These are phyloP conservation scores for Paramecium primaurelia DNA, from an alignment of 73 alveolate genomes.

Conservation along the genomic window DNA sequence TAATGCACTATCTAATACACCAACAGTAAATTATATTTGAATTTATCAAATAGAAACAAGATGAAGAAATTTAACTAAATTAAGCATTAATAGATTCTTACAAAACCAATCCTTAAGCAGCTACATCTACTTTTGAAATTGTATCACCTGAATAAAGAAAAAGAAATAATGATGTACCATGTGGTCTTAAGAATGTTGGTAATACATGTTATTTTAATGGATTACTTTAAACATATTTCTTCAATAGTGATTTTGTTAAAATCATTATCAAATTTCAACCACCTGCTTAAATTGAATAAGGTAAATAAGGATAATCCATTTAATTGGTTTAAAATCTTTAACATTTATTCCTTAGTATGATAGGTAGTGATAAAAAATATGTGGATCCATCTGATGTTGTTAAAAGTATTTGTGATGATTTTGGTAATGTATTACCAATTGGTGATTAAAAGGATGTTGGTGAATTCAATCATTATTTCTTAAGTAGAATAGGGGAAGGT, in stretches of 20 bases:
- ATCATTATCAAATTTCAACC: constrained; percentile 61
- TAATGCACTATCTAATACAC: background rate
- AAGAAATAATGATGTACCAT: constrained; percentile 68
- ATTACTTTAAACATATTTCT: constrained; percentile 74
- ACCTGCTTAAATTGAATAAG: constrained; percentile 42
- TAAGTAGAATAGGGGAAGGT: constrained; percentile 81
- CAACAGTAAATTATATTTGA: background rate
- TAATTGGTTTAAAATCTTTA: constrained; percentile 62
- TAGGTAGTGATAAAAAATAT: constrained; percentile 71
- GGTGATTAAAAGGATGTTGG: constrained; percentile 90
- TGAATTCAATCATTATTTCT: constrained; percentile 77
- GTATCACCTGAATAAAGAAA: constrained; percentile 68
- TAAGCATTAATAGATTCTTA: constrained; percentile 1
- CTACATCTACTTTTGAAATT: constrained; percentile 54
- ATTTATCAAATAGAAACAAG: background rate
- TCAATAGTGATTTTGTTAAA: constrained; percentile 70
- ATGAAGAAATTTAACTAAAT: background rate
- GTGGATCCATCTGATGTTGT: constrained; percentile 78
- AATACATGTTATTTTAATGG: constrained; percentile 89
- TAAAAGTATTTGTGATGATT: constrained; percentile 69
- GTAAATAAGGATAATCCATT: constrained; percentile 47
- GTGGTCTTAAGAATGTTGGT: constrained; percentile 82
- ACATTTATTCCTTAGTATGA: constrained; percentile 65
- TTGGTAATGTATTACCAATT: constrained; percentile 70
- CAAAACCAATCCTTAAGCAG: background rate